These are phyloP conservation scores for Waltergamsia citrina DNA, from an alignment of 2,329 filamentous ascomycete genomes.

Conservation along the genomic window DNA sequence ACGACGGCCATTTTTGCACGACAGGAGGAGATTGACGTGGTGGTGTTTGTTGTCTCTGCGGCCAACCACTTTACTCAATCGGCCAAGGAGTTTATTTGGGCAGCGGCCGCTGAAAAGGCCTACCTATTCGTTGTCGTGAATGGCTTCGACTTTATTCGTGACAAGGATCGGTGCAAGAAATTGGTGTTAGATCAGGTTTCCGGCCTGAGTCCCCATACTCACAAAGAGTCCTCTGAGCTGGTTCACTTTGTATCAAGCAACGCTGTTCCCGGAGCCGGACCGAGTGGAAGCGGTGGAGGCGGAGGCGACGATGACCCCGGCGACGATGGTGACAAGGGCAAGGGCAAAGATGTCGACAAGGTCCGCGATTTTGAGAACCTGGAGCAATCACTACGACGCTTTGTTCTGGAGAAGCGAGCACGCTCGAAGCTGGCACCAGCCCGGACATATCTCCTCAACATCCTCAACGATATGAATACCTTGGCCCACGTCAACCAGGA, in stretches of 20 bases:
- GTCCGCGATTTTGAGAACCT: constrained; percentile 82
- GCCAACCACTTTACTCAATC: constrained; percentile 97
- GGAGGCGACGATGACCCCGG: constrained; percentile 46
- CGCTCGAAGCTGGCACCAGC: constrained; percentile 92
- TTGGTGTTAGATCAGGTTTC: constrained; percentile 87
- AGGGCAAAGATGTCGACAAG: constrained; percentile 83
- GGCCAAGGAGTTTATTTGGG: constrained; percentile 95
- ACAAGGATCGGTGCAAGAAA: constrained; percentile 84
- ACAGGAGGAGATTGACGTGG: constrained; percentile 97
- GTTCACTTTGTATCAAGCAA: constrained; percentile 99
- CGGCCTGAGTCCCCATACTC: constrained; percentile 81
- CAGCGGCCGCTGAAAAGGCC: constrained; percentile 90
- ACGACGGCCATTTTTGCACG: constrained; percentile 95
- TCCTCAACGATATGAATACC: constrained; percentile 76
- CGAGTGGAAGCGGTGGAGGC: constrained; percentile 40
- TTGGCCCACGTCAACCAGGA: constrained; percentile 82
- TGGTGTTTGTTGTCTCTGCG: constrained; percentile 95
- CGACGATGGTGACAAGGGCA: constrained; percentile 57
- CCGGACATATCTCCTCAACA: constrained; percentile 89
- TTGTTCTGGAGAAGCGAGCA: constrained; percentile 91
- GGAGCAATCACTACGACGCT: constrained; percentile 80
- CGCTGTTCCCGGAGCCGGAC: constrained; percentile 68
- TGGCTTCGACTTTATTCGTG: constrained; percentile 86
- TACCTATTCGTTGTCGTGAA: constrained; percentile 99
- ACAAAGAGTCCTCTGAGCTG: constrained; percentile 84